Base-by-base conservation (phyloP, 2,329 filamentous ascomycete genomes). In the Zalaria sp. region DNA sequence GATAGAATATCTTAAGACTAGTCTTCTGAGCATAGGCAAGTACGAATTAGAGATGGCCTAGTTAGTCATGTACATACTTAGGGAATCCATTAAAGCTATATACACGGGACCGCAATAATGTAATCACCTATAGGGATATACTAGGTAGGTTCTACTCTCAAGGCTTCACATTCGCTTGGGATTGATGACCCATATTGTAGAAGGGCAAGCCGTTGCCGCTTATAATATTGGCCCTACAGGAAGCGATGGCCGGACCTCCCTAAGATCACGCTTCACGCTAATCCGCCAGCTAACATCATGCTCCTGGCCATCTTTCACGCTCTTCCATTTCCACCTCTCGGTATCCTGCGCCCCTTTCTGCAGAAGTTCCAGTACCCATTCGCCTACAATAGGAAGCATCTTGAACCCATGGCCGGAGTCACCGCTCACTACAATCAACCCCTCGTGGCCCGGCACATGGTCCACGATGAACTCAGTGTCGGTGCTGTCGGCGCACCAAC, bases 391-490 rank as follows among this genome's bases (percentile, higher is more conserved):
- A 0, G 73, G 75, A 38, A 79, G 64, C 71, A 78, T 75, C 56
- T 79, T 78, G 54, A 77, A 77, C 0, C 68, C 72, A 50, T 79
- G 75, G 0, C 74, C 75, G 1, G 73, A 79, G 49, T 79, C 75
- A 0, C 75, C 75, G 0, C 71, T 68, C 1, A 71, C 47, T 0
- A 76, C 51, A 2, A 79, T 54, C 2, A 78, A 60, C 2, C 59
- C 57, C 1, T 56, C 53, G 1, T 64, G 71, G 1, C 59, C 54
- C 0, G 75, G 75, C 1, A 79, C 68, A 41, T 67, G 73, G 51
- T 79, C 75, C 35, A 80, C 65, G 38, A 76, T 66, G 47, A 69
- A 80, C 37, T 79, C 72, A 0, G 73, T 76, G 49, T 78, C 72
- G 5, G 57, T 62, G 0, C 73, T 75, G 49, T 81, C 77, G 0